Evolutionary conservation across 140 eudicot species (phyloP), one percentile per base, ranked within the genome.

Genomic region (Erigeron philadelphicus): DNA sequence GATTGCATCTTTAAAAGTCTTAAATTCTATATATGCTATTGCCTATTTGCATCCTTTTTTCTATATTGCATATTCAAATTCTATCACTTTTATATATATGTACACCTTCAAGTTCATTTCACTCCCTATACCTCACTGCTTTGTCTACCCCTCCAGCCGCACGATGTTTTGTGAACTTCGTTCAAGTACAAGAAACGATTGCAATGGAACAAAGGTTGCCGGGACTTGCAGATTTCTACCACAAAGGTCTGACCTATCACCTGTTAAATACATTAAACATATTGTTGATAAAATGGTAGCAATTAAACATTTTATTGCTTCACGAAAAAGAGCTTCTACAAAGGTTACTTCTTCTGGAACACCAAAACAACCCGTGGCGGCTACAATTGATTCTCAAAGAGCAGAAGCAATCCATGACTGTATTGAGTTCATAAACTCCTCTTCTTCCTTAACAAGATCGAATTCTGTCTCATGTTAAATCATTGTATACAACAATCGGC

Each of bases 331-430:
- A 70, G 64, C 66, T 53, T 57, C 76, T 4, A 78, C 72, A 18
- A 78, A 74, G 67, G 80, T 81, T 18, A 77, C 81, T 48, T 77
- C 80, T 11, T 80, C 88, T 7, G 74, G 73, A 3, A 81, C 75
- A 11, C 70, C 84, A 61, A 76, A 78, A 55, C 84, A 80, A 63
- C 80, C 87, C 1, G 7, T 10, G 18, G 78, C 74, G 46, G 62
- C 89, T 56, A 83, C 90, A 3, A 47, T 75, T 11, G 96, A 88
- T 78, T 81, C 88, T 52, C 87, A 76, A 40, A 81, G 89, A 75
- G 93, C 89, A 43, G 89, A 88, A 71, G 93, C 96, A 15, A 85
- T 88, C 3, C 80, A 81, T 42, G 96, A 85, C 10, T 85, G 96
- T 77, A 88, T 88, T 17, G 86, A 88, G 74, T 88, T 88, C 72